Evolutionary conservation across 2,329 filamentous ascomycete species (phyloP), one percentile per base, ranked within the genome.

Genomic region (Aspergillus hiratsukae): DNA sequence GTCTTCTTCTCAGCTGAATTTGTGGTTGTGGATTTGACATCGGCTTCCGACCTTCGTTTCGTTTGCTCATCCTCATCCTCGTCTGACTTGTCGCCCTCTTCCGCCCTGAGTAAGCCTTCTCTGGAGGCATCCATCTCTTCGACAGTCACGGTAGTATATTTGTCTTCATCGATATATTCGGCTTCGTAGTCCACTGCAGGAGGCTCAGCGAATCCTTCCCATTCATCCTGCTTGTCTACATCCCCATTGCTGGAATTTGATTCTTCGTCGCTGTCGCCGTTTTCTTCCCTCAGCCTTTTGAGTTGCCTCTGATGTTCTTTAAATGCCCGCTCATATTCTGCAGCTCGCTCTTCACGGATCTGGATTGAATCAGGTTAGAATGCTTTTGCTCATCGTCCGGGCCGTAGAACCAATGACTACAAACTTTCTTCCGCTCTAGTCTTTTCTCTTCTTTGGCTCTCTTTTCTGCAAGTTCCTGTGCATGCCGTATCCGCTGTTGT

Each of bases 131-230:
- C 88, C 64, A 99, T 91, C 10, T 89, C 88, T 72, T 97, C 93
- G 1, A 99, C 87, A 0, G 90, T 97, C 27, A 99, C 94, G 0
- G 91, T 96, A 0, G 94, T 97, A 72, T 91, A 97, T 70, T 89
- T 89, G 73, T 97, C 93, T 72, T 97, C 94, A 72, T 99, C 94
- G 62, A 97, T 84, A 75, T 97, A 99, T 73, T 97, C 91, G 64
- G 93, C 91, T 71, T 96, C 89, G 64, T 90, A 86, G 69, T 95
- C 87, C 48, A 94, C 74, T 6, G 76, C 76, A 23, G 85, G 80
- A 41, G 72, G 74, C 19, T 76, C 74, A 37, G 67, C 77, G 52
- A 91, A 80, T 0, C 88, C 89, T 52, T 80, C 80, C 85, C 87
- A 91, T 65, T 86, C 83, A 14, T 82, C 78, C 1, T 77, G 76